phyloP scores from a whole-genome alignment of 2,329 filamentous ascomycete species.

The Fusarium sp. region DNA sequence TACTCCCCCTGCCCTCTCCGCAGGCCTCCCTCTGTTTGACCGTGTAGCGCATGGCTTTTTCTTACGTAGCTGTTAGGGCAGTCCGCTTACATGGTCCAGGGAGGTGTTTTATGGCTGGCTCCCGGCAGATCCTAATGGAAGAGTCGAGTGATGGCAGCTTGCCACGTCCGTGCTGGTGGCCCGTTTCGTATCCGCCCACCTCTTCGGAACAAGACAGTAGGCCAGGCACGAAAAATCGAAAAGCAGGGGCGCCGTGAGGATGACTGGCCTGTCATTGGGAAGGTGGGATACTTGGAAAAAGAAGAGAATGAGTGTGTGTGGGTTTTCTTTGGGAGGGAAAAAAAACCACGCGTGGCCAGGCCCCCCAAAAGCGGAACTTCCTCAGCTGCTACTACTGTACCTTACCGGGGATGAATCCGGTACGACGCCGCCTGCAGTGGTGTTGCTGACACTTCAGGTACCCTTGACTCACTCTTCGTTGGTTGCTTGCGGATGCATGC shows the following conservation, averaged over 20 bases:
- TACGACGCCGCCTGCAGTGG: constrained; percentile 27
- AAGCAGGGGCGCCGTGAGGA: constrained; percentile 20
- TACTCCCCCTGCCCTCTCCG: constrained; percentile 10
- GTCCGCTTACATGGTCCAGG: constrained; percentile 33
- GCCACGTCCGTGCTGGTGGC: constrained; percentile 41
- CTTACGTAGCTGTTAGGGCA: constrained; percentile 25
- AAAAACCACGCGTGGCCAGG: constrained; percentile 42
- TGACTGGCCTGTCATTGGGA: constrained; percentile 8
- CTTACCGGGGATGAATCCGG: constrained; percentile 33
- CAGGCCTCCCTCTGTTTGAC: constrained; percentile 20
- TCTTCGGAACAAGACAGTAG: constrained; percentile 23
- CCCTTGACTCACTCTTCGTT: constrained; percentile 14
- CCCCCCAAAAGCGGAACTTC: constrained; percentile 21
- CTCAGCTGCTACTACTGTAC: constrained; percentile 20
- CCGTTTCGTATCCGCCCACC: constrained; percentile 27
- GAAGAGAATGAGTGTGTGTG: constrained; percentile 3
- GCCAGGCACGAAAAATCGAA: constrained; percentile 27
- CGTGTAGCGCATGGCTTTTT: constrained; percentile 23
- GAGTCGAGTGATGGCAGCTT: constrained; percentile 32
- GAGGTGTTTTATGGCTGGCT: constrained; percentile 28
- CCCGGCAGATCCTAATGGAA: constrained; percentile 40
- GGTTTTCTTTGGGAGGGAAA: constrained; percentile 16
- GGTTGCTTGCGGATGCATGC: constrained; percentile 29
- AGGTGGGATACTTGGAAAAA: not conserved
- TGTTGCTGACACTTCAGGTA: constrained; percentile 20